These are phyloP conservation scores for Venturia nashicola DNA, from an alignment of 2,329 filamentous ascomycete species.

Conservation along the genomic window DNA sequence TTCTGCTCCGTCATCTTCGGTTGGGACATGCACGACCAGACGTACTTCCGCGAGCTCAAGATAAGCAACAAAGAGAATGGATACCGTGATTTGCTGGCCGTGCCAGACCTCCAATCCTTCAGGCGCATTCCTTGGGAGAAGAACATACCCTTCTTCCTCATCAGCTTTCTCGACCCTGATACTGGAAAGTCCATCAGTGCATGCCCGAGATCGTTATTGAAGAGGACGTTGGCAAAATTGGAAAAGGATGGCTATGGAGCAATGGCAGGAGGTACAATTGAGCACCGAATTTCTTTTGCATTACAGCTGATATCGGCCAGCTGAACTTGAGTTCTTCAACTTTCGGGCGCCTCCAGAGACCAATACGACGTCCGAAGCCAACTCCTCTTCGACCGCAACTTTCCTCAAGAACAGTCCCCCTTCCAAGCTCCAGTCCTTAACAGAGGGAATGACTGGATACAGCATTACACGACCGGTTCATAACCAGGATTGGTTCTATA, in stretches of 20 bases:
- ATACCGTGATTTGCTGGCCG: constrained; percentile 72
- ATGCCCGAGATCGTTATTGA: constrained; percentile 67
- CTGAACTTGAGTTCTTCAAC: constrained; percentile 92
- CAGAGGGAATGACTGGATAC: constrained; percentile 94
- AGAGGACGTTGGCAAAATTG: constrained; percentile 54
- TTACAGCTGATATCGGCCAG: constrained; percentile 33
- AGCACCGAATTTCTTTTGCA: constrained; percentile 18
- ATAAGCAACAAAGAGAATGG: constrained; percentile 88
- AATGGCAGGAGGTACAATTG: constrained; percentile 66
- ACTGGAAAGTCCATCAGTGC: constrained; percentile 58
- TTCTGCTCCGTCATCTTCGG: constrained; percentile 93
- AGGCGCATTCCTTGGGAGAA: constrained; percentile 85
- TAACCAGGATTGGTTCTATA: constrained; percentile 88
- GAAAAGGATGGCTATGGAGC: constrained; percentile 60
- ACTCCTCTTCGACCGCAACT: constrained; percentile 56
- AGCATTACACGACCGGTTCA: constrained; percentile 76
- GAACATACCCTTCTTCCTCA: constrained; percentile 72
- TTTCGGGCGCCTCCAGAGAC: constrained; percentile 54
- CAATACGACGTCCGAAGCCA: constrained; percentile 39
- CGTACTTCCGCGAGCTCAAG: constrained; percentile 71
- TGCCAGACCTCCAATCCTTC: constrained; percentile 67
- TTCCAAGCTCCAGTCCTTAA: constrained; percentile 62
- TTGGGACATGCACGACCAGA: constrained; percentile 95
- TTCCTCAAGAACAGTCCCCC: constrained; percentile 66
- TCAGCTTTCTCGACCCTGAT: constrained; percentile 75